Evolutionary conservation across 176 grass and related monocot genomes (phyloP).

Genomic region (Sorghum bicolor): Sorghum_bicolor_NCBIv3 NC_012879.2:44006501-44007000

Average conservation of each 20-base stretch:
- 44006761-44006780: neutral
- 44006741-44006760: neutral
- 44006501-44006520: neutral
- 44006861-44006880: constrained; percentile 35
- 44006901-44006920: constrained; percentile 51
- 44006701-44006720: neutral
- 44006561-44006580: neutral
- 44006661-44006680: neutral
- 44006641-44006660: constrained; percentile 19
- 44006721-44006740: neutral
- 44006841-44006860: constrained; percentile 17
- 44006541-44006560: constrained; percentile 17
- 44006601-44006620: constrained; percentile 2
- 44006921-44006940: constrained; percentile 75
- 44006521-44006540: constrained; percentile 6
- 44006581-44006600: constrained; percentile 8
- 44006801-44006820: neutral
- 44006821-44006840: constrained; percentile 1
- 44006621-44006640: constrained; percentile 30
- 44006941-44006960: neutral
- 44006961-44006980: neutral
- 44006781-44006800: constrained; percentile 7
- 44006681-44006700: constrained; percentile 19
- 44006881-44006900: constrained; percentile 44
- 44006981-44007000: neutral